A percentile compares a stretch with the other conserved stretches of the same genome.
Conservation (phyloP, 2,329 filamentous ascomycete genomes). For the Alternaria longipes region DNA sequence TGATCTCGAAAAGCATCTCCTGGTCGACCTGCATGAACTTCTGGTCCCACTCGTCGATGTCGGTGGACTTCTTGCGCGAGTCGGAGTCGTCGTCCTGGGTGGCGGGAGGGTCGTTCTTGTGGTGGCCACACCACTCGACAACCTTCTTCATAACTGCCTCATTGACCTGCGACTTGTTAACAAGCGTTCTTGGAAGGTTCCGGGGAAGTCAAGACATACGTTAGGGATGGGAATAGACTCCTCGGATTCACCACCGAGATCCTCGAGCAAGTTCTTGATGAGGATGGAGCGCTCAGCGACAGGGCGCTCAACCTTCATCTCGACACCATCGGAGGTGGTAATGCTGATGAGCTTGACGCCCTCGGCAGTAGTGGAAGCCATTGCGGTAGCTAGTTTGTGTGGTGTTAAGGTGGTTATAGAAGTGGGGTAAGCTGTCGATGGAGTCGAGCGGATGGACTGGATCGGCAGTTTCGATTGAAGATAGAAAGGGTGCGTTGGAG, state of each 20-base stretch:
- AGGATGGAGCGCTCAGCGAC: constrained; percentile 92
- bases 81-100: constrained; percentile 89
- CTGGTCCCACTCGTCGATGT: constrained; percentile 99
- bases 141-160: constrained; percentile 95
- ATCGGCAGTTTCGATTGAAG: constrained; percentile 4
- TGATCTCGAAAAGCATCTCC: constrained; percentile 99
- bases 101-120: constrained; percentile 86
- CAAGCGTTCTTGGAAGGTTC: not conserved
- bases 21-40: constrained; percentile 99
- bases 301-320: constrained; percentile 67
- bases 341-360: constrained; percentile 51
- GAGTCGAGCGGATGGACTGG: not conserved
- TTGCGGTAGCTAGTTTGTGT: constrained; percentile 19
- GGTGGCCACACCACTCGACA: constrained; percentile 96
- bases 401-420: constrained; percentile 13
- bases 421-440: constrained; percentile 32
- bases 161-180: constrained; percentile 69
- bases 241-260: constrained; percentile 72
- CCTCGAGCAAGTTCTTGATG: constrained; percentile 98
- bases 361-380: constrained; percentile 34
- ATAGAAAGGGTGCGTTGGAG: constrained; percentile 5
- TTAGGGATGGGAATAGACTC: constrained; percentile 90
- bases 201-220: constrained; percentile 45
- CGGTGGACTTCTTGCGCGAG: constrained; percentile 96
- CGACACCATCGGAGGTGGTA: constrained; percentile 57